Conservation (phyloP, 345 rosid genomes). For the Melaleuca quinquenervia region DNA sequence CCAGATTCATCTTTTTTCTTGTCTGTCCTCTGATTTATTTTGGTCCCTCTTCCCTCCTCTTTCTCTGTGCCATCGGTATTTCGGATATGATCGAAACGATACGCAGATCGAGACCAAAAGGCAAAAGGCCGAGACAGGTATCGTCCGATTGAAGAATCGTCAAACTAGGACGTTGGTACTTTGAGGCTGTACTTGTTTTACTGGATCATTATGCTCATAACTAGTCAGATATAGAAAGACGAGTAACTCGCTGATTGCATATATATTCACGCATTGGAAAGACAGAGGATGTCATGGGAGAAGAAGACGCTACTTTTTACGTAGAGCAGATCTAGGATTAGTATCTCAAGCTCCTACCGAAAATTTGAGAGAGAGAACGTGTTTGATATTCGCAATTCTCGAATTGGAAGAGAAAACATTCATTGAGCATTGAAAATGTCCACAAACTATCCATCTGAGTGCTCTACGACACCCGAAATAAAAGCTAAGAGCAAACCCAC, state of each 20-base stretch:
- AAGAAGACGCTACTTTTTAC: background rate
- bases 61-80: too few species aligned
- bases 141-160: too few species aligned
- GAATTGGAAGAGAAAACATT: background rate
- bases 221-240: background rate
- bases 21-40: too few species aligned
- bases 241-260: too few species aligned
- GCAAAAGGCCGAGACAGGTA: too few species aligned
- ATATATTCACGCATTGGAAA: too few species aligned
- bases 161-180: too few species aligned
- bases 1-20: background rate
- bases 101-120: too few species aligned
- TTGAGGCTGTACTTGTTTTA: background rate
- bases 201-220: background rate
- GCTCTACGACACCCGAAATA: background rate
- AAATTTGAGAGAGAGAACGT: background rate
- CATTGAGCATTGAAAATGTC: background rate
- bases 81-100: too few species aligned
- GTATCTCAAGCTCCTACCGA: background rate
- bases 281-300: background rate
- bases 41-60: too few species aligned
- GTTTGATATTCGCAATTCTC: background rate
- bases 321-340: background rate
- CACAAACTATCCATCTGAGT: background rate
- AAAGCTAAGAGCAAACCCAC: background rate